Percentiles rank a stretch among this genome's conserved stretches.
Conservation (phyloP, 164 flowering plant genomes). For the Nymphaea colorata region DNA sequence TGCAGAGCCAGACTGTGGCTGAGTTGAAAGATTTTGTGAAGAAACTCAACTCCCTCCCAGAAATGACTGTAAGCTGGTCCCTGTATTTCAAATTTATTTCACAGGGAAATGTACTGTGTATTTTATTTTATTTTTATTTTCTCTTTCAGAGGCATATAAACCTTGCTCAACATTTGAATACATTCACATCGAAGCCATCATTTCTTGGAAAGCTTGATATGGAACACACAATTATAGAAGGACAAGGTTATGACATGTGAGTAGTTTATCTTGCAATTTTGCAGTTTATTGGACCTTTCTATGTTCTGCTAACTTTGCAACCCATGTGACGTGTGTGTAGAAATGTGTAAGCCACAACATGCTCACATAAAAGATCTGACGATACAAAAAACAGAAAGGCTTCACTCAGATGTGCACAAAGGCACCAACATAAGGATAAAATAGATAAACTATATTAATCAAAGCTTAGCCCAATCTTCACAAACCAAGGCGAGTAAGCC, state of each 20-base stretch:
- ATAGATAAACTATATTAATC: too few relatives aligned
- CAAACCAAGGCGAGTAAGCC: too few relatives aligned
- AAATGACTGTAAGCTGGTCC: constrained; percentile 63
- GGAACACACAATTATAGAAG: constrained; percentile 93
- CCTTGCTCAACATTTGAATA: constrained; percentile 87
- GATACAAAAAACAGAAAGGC: too few relatives aligned
- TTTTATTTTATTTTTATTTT: background rate
- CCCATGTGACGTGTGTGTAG: too few relatives aligned
- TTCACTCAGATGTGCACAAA: too few relatives aligned
- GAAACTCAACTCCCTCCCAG: constrained; percentile 93
- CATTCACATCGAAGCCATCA: constrained; percentile 77
- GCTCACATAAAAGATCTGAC: too few relatives aligned
- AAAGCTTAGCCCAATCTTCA: too few relatives aligned
- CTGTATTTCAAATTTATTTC: background rate
- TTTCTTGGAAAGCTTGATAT: constrained; percentile 84
- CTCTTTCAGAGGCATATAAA: constrained; percentile 84
- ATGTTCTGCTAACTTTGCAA: too few relatives aligned
- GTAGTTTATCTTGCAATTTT: constrained; percentile 5
- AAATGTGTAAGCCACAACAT: too few relatives aligned
- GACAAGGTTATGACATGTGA: constrained; percentile 88
- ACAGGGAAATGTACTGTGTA: background rate
- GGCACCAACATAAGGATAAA: too few relatives aligned
- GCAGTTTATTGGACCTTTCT: too few relatives aligned
- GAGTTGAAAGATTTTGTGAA: constrained; percentile 93
- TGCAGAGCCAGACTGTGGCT: constrained; percentile 80